Percentiles rank a stretch among this genome's conserved stretches.
phyloP scores from a whole-genome alignment of 768 basidiomycete genomes.

The Cystobasidium tubakii region DNA sequence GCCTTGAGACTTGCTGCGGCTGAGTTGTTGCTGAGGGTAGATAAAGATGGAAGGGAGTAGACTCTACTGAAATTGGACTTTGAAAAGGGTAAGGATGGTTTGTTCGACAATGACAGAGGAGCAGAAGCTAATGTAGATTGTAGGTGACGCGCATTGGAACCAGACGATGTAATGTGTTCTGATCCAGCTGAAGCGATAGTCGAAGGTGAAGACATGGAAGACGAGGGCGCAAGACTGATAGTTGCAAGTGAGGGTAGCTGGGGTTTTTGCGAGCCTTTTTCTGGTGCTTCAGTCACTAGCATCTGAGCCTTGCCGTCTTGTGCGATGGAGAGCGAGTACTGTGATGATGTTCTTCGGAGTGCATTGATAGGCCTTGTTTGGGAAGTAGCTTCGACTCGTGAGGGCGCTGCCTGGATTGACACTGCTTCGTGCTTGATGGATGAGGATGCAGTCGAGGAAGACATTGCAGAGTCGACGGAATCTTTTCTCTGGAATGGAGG shows the following conservation, averaged over 20 bases:
- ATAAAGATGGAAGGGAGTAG: background rate
- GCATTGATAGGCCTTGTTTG: background rate
- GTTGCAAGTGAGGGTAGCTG: background rate
- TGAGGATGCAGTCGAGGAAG: background rate
- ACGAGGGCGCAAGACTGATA: background rate
- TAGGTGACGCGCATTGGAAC: background rate
- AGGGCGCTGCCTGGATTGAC: too few species aligned
- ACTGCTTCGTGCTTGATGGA: background rate
- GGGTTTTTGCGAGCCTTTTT: background rate
- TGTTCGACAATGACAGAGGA: background rate
- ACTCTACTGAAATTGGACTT: background rate
- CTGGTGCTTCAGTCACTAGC: background rate
- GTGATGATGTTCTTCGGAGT: background rate
- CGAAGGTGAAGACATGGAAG: background rate
- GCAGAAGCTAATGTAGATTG: background rate
- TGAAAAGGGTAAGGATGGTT: background rate
- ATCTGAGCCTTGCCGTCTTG: slow-evolving; percentile 5
- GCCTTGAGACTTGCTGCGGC: background rate
- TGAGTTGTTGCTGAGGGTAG: background rate
- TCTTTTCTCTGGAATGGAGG: background rate
- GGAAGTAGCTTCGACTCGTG: background rate
- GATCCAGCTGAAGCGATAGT: background rate
- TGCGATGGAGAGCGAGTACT: slow-evolving; percentile 10
- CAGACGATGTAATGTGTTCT: background rate
- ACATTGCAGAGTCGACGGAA: background rate